Evolutionary conservation across 208 protist species (phyloP).

Genomic region (Phytomonas sp.): DNA sequence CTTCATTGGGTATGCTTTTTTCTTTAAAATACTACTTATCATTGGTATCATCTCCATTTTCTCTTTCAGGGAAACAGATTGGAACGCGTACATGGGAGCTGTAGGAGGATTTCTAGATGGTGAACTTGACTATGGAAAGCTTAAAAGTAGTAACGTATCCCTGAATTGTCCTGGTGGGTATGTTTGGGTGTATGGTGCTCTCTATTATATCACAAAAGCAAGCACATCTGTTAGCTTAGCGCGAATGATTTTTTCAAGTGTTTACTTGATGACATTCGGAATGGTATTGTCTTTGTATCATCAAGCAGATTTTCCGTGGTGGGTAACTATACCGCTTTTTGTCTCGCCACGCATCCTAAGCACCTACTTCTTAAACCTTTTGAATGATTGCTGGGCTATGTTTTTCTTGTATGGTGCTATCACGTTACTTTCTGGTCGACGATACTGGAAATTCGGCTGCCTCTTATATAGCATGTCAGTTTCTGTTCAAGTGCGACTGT

Average conservation of each 20-base stretch:
- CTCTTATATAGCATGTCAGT: slow-evolving; percentile 79
- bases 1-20: slow-evolving; percentile 15
- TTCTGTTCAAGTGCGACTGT: slow-evolving; percentile 95
- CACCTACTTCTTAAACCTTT: slow-evolving; percentile 81
- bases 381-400: slow-evolving; percentile 88
- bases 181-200: slow-evolving; percentile 76
- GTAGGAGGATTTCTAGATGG: slow-evolving; percentile 64
- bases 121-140: slow-evolving; percentile 69
- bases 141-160: slow-evolving; percentile 74
- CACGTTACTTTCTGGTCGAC: slow-evolving; percentile 24
- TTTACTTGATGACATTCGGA: slow-evolving; percentile 59
- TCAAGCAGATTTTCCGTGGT: slow-evolving; percentile 19
- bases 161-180: slow-evolving; percentile 89
- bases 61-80: slow-evolving; percentile 87
- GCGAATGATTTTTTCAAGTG: slow-evolving; percentile 60
- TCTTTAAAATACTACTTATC: slow-evolving; percentile 25
- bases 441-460: slow-evolving; percentile 47
- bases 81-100: slow-evolving; percentile 89
- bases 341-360: slow-evolving; percentile 79
- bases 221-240: slow-evolving; percentile 54
- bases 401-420: slow-evolving; percentile 67
- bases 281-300: slow-evolving; percentile 42
- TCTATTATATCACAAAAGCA: slow-evolving; percentile 68
- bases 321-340: slow-evolving; percentile 37
- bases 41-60: slow-evolving; percentile 28